Percentiles rank a stretch among this genome's conserved stretches.
These are phyloP conservation scores for Suillus placidus DNA, from an alignment of 768 basidiomycete genomes.

Conservation along the genomic window DNA sequence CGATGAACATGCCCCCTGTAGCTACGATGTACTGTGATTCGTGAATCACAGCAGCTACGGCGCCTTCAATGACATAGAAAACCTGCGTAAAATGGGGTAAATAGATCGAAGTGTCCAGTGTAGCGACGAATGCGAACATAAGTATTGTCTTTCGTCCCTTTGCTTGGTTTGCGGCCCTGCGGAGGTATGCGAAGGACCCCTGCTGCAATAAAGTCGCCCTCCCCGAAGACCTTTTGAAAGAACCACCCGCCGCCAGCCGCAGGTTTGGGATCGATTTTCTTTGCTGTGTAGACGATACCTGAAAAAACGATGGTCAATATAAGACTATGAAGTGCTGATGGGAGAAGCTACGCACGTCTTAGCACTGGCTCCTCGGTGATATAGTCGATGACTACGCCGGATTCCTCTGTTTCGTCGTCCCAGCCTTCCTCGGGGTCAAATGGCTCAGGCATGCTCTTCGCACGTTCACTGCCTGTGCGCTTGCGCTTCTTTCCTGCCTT, in stretches of 20 bases:
- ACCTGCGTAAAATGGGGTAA: conserved; percentile 42
- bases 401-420: conserved; percentile 76
- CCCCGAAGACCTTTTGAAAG: conserved; percentile 92
- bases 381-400: conserved; percentile 71
- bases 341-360: conserved; percentile 59
- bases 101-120: not conserved
- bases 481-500: conserved; percentile 39
- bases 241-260: conserved; percentile 71
- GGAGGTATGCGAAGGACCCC: conserved; percentile 86
- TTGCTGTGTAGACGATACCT: conserved; percentile 82
- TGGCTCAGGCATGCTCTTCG: conserved; percentile 37
- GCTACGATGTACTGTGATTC: conserved; percentile 76
- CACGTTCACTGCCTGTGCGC: conserved; percentile 32
- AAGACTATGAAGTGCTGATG: not conserved
- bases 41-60: conserved; percentile 84
- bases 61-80: conserved; percentile 85
- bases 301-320: conserved; percentile 13
- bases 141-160: conserved; percentile 91
- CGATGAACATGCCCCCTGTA: conserved; percentile 84
- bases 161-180: conserved; percentile 79
- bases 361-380: conserved; percentile 59
- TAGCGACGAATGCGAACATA: conserved; percentile 58
- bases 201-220: conserved; percentile 88
- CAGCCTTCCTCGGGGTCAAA: conserved; percentile 75
- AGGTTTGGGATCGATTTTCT: conserved; percentile 61